These are phyloP conservation scores for Casuarina glauca DNA, from an alignment of 306 rosid species.

Conservation along the genomic window DNA sequence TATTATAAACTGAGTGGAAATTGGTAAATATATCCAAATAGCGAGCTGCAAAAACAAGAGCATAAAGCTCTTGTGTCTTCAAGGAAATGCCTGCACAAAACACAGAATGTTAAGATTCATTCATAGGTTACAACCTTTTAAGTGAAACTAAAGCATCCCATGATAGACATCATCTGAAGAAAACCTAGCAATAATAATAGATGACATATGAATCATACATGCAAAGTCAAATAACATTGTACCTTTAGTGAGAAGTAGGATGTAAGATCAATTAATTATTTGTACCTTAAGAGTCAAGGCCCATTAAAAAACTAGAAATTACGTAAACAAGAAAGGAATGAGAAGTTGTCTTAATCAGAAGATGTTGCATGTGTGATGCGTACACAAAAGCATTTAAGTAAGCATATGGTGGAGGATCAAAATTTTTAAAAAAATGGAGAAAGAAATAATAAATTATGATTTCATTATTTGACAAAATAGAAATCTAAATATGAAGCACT, in stretches of 20 bases:
- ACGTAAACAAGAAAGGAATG: neutral
- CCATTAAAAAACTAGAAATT: neutral
- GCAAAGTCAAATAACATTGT: neutral
- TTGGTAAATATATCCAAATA: slow-evolving; percentile 47
- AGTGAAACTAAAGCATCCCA: neutral
- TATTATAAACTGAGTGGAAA: slow-evolving; percentile 41
- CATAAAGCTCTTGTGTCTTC: slow-evolving; percentile 59
- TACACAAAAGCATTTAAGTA: neutral
- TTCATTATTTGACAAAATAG: neutral
- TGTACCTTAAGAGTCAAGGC: neutral
- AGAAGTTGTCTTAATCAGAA: neutral
- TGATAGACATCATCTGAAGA: neutral
- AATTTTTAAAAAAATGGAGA: neutral
- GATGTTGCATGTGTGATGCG: neutral
- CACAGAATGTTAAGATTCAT: neutral
- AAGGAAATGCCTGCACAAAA: slow-evolving; percentile 42
- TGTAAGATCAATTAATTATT: neutral
- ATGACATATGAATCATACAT: neutral
- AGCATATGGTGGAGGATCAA: neutral
- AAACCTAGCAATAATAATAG: neutral
- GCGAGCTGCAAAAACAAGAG: slow-evolving; percentile 47
- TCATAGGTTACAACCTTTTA: neutral
- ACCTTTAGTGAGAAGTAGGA: neutral
- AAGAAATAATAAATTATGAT: neutral
- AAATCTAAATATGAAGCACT: neutral